A percentile compares a stretch with the other conserved stretches of the same genome.
Conservation (phyloP, 164 flowering plant genomes). For the Nymphaea thermarum region DNA sequence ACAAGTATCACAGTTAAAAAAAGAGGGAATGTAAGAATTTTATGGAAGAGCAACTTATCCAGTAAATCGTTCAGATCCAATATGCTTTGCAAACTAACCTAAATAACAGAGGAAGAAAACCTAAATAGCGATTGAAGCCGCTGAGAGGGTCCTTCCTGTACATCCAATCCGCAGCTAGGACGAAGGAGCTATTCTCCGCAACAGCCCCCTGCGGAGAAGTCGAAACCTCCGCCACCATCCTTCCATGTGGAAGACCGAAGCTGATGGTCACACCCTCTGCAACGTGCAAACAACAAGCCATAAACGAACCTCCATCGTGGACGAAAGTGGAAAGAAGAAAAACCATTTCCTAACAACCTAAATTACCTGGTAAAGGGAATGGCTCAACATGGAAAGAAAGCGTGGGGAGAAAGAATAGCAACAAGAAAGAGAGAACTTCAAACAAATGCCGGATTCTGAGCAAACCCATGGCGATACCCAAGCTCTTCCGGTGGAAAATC, state of each 20-base stretch:
- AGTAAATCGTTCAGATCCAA: no score
- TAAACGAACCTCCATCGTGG: background rate
- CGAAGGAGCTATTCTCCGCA: constrained; percentile 11
- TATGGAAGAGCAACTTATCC: no score
- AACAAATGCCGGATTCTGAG: no score
- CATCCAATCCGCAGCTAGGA: constrained; percentile 33
- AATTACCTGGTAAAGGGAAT: background rate
- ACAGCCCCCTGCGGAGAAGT: constrained; percentile 1
- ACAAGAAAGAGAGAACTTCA: background rate
- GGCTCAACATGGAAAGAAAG: background rate
- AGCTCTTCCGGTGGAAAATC: no score
- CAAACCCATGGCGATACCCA: no score
- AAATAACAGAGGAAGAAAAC: no score
- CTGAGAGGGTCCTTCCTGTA: constrained; percentile 34
- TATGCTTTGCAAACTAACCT: no score
- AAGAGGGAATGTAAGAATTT: no score
- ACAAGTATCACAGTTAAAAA: no score
- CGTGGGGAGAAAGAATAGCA: background rate
- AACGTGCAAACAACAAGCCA: background rate
- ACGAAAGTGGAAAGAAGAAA: background rate
- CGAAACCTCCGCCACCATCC: background rate
- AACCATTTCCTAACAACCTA: no score
- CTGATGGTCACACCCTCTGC: background rate
- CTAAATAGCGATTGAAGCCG: constrained; percentile 25
- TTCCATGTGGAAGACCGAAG: background rate